phyloP scores from a whole-genome alignment of 805 yeast species.

The Lipomyces kockii region DNA sequence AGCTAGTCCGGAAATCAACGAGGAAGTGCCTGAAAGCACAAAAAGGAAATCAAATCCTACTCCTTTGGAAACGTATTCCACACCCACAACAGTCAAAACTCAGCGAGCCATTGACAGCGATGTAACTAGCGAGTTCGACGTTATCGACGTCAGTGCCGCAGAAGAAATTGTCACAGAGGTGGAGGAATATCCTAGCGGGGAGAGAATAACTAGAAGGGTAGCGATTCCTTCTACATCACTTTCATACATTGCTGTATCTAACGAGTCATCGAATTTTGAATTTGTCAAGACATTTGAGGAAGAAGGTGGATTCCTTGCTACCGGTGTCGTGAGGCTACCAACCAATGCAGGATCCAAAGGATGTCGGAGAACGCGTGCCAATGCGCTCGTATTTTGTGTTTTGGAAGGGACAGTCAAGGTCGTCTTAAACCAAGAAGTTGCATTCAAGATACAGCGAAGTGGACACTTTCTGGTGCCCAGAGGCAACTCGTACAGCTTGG shows the following conservation, averaged over 20 bases:
- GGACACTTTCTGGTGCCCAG: conserved; percentile 83
- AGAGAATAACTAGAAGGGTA: conserved; percentile 14
- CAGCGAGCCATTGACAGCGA: neutral
- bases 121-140: neutral
- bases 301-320: conserved; percentile 57
- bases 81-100: neutral
- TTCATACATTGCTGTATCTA: conserved; percentile 10
- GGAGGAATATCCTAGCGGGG: conserved; percentile 10
- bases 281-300: conserved; percentile 37
- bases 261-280: conserved; percentile 14
- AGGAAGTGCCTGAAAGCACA: neutral
- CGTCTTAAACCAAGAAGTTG: conserved; percentile 56
- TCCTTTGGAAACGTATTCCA: neutral
- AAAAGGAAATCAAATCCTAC: neutral
- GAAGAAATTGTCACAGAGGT: conserved; percentile 27
- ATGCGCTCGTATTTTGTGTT: conserved; percentile 76
- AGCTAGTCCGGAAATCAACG: neutral
- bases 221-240: conserved; percentile 12
- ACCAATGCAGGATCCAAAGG: conserved; percentile 60
- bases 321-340: conserved; percentile 73
- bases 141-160: conserved; percentile 17
- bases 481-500: conserved; percentile 45
- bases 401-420: conserved; percentile 73
- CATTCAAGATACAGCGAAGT: conserved; percentile 68
- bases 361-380: conserved; percentile 62